phyloP scores from a whole-genome alignment of 139 green algal genomes.

The Tetradesmus lagerheimii region DNA sequence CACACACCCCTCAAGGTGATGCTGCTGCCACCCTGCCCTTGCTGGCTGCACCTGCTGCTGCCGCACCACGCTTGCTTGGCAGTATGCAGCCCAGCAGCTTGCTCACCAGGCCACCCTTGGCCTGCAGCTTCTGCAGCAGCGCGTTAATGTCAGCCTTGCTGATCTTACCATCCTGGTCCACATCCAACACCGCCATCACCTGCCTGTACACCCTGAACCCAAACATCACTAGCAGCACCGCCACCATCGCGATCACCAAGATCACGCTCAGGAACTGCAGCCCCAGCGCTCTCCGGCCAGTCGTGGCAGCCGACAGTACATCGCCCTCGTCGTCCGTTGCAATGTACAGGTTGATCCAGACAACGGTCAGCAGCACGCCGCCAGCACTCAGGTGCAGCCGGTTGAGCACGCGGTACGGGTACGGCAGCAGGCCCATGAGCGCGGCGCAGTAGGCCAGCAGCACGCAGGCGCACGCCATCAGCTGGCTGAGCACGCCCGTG shows the following conservation, averaged over 20 bases:
- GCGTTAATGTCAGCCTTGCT: background rate
- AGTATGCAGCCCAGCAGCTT: background rate
- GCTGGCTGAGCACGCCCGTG: slow-evolving; percentile 22
- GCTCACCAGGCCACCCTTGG: background rate
- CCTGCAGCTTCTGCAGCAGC: background rate
- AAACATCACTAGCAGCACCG: background rate
- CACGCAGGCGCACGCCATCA: slow-evolving; percentile 14
- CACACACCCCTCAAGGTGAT: background rate
- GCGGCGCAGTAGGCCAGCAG: slow-evolving; percentile 31
- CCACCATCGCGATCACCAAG: background rate
- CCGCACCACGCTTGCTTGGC: background rate
- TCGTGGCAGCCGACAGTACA: background rate
- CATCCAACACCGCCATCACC: background rate
- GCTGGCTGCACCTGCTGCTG: background rate
- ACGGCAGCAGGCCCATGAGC: slow-evolving; percentile 25
- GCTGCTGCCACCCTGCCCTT: background rate
- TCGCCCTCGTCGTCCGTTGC: slow-evolving; percentile 20
- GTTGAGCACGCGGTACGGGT: slow-evolving; percentile 28
- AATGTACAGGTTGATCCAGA: slow-evolving; percentile 41
- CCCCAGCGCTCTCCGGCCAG: background rate
- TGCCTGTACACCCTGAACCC: background rate
- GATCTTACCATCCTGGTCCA: slow-evolving; percentile 12
- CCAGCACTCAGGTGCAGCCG: background rate
- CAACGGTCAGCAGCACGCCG: slow-evolving; percentile 14
- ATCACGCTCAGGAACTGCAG: slow-evolving; percentile 24